Conservation (phyloP, 2,329 filamentous ascomycete species). For the Aaosphaeria pasadenensis region DNA sequence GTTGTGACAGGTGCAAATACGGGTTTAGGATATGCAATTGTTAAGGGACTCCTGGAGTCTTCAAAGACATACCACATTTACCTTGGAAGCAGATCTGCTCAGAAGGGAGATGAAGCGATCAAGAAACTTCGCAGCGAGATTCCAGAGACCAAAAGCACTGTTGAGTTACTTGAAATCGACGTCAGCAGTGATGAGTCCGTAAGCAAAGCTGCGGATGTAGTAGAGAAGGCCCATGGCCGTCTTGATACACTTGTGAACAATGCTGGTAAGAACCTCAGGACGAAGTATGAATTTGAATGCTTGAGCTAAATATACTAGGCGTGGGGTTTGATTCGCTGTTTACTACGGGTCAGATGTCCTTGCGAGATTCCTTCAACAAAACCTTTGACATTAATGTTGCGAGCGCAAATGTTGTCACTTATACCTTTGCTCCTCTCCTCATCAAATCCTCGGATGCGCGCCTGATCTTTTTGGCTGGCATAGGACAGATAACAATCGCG, state of each 20-base stretch:
- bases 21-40: background rate
- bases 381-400: constrained; percentile 35
- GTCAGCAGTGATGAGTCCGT: background rate
- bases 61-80: background rate
- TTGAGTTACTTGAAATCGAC: background rate
- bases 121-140: background rate
- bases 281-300: no score
- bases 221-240: background rate
- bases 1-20: constrained; percentile 1
- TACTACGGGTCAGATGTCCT: background rate
- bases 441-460: constrained; percentile 31
- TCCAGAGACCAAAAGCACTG: background rate
- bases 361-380: constrained; percentile 29
- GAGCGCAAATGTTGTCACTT: constrained; percentile 35
- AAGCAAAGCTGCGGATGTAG: background rate
- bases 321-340: background rate
- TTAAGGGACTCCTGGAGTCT: background rate
- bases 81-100: background rate
- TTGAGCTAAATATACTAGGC: background rate
- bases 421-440: constrained; percentile 32
- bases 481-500: constrained; percentile 13
- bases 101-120: background rate
- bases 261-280: background rate
- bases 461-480: constrained; percentile 38
- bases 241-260: constrained; percentile 4